phyloP scores from a whole-genome alignment of 2,329 filamentous ascomycete species.

The Sporothrix luriei region DNA sequence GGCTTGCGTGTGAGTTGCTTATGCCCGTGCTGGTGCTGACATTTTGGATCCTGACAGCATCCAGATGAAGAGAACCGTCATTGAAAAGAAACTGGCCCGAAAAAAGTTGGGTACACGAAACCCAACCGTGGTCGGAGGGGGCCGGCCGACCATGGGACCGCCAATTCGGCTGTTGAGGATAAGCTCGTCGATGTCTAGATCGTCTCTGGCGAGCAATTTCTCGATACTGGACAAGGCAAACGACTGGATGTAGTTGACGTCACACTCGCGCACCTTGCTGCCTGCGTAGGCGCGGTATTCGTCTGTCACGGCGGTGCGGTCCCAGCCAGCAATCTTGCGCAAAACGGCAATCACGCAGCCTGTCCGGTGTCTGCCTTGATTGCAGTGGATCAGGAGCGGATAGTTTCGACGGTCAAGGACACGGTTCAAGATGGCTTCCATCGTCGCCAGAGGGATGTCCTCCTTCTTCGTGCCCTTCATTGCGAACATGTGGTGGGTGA shows the following conservation, averaged over 20 bases:
- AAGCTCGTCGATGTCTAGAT: constrained; percentile 26
- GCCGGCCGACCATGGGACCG: constrained; percentile 17
- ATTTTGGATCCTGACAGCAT: constrained; percentile 36
- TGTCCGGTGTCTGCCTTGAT: constrained; percentile 90
- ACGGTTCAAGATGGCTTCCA: constrained; percentile 70
- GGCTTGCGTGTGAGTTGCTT: not conserved
- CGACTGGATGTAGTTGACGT: constrained; percentile 59
- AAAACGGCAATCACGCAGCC: constrained; percentile 84
- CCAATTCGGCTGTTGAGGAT: not conserved
- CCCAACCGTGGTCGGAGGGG: constrained; percentile 34
- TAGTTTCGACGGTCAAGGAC: constrained; percentile 73
- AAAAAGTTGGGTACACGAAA: constrained; percentile 46
- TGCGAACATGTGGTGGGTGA: constrained; percentile 72
- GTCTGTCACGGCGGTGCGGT: constrained; percentile 61
- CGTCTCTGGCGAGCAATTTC: constrained; percentile 38
- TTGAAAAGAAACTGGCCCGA: constrained; percentile 49
- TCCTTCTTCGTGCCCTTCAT: constrained; percentile 89
- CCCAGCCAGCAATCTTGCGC: constrained; percentile 72
- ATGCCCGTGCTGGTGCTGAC: constrained; percentile 26
- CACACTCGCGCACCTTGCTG: constrained; percentile 62
- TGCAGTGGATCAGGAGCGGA: constrained; percentile 86
- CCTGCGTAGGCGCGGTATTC: constrained; percentile 73
- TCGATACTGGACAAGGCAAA: constrained; percentile 51
- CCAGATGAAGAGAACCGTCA: constrained; percentile 51
- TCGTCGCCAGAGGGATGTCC: constrained; percentile 65